A percentile compares a stretch with the other conserved stretches of the same genome.
phyloP scores from a whole-genome alignment of 2,329 filamentous ascomycete genomes.

The Botrytis hyacinthi region DNA sequence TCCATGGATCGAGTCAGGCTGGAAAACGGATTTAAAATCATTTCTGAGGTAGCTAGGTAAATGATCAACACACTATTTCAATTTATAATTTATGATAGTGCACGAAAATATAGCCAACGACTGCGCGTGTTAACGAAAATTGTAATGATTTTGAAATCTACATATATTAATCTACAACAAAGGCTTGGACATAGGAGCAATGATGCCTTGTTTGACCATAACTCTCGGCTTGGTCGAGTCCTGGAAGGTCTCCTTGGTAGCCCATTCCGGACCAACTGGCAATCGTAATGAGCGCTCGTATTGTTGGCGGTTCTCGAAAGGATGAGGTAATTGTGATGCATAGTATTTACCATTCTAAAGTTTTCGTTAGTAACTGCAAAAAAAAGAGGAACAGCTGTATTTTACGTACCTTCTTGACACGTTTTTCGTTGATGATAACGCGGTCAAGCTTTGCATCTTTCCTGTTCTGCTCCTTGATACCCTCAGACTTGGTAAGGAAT shows the following conservation, averaged over 20 bases:
- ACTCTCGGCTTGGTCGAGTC: conserved; percentile 83
- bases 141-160: neutral
- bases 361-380: conserved; percentile 19
- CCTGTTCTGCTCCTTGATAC: conserved; percentile 71
- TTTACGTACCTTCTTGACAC: conserved; percentile 71
- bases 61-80: neutral
- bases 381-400: neutral
- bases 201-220: conserved; percentile 85
- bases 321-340: conserved; percentile 78
- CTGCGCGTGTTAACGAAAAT: neutral
- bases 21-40: neutral
- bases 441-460: conserved; percentile 78
- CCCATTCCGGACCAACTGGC: conserved; percentile 91
- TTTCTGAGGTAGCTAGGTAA: no score
- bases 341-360: conserved; percentile 78
- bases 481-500: conserved; percentile 65
- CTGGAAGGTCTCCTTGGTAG: conserved; percentile 94
- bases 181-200: conserved; percentile 83
- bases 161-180: conserved; percentile 30
- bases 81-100: neutral
- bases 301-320: conserved; percentile 83
- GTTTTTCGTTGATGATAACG: conserved; percentile 92
- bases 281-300: conserved; percentile 86
- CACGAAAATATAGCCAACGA: neutral
- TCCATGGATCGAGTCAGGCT: neutral